Evolutionary conservation across 1,284 basidiomycete genomes (phyloP).

Genomic region (Cryptococcus amylolentus): DNA sequence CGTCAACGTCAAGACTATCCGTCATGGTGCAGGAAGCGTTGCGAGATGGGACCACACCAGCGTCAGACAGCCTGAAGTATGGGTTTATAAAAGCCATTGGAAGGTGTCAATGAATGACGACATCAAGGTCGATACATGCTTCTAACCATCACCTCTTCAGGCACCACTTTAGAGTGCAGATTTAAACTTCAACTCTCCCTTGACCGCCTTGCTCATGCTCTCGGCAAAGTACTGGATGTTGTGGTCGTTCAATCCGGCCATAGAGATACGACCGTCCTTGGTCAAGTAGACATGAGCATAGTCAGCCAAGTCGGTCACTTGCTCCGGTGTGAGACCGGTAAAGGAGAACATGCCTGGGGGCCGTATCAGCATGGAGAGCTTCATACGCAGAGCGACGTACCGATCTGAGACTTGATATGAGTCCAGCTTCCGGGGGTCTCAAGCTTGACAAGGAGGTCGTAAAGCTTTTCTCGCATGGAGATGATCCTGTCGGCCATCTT

Average conservation of each 20-base stretch:
- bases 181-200: constrained; percentile 62
- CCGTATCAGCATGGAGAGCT: not conserved
- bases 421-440: constrained; percentile 93
- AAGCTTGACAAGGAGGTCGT: constrained; percentile 72
- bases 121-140: not conserved
- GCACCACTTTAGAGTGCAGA: constrained; percentile 12
- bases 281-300: constrained; percentile 86
- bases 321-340: constrained; percentile 77
- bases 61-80: not conserved
- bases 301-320: constrained; percentile 82
- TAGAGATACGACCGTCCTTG: constrained; percentile 75
- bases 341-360: constrained; percentile 59
- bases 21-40: not conserved
- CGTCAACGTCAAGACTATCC: not conserved
- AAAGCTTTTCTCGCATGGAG: constrained; percentile 84
- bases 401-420: constrained; percentile 95
- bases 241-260: constrained; percentile 86
- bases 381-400: constrained; percentile 62
- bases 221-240: constrained; percentile 87
- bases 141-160: not conserved
- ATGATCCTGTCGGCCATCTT: constrained; percentile 97
- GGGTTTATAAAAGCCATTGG: too few relatives aligned
- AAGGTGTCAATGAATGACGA: too few relatives aligned
- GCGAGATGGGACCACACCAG: not conserved
- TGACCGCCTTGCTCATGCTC: constrained; percentile 75